These are phyloP conservation scores for Colletotrichum aenigma DNA, from an alignment of 2,329 filamentous ascomycete genomes.

Conservation along the genomic window DNA sequence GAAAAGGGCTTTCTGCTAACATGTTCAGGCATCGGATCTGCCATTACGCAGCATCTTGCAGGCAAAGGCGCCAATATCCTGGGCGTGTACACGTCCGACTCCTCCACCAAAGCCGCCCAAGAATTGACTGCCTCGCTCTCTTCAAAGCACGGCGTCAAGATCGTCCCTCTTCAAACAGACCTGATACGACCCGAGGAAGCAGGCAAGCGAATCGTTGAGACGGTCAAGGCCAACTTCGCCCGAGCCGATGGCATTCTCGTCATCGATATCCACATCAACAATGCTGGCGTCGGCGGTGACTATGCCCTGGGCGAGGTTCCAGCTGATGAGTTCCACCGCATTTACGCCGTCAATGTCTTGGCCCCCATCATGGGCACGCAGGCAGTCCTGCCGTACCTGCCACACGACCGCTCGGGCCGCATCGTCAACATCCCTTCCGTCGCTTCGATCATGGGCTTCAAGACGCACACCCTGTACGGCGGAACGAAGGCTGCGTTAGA, in stretches of 20 bases:
- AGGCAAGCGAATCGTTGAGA: constrained; percentile 61
- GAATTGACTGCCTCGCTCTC: constrained; percentile 38
- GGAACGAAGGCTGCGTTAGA: constrained; percentile 62
- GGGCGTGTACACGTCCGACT: constrained; percentile 68
- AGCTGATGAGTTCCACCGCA: constrained; percentile 67
- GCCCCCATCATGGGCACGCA: constrained; percentile 80
- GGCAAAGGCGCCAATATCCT: constrained; percentile 71
- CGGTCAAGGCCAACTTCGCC: constrained; percentile 62
- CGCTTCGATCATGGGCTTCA: constrained; percentile 50
- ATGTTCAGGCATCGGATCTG: constrained; percentile 68
- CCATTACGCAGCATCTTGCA: constrained; percentile 70
- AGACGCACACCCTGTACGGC: constrained; percentile 58
- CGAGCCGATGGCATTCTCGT: constrained; percentile 55
- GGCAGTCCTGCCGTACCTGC: constrained; percentile 72
- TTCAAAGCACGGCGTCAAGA: constrained; percentile 64
- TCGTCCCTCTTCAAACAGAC: constrained; percentile 71
- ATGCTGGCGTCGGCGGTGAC: constrained; percentile 66
- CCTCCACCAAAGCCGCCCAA: constrained; percentile 28
- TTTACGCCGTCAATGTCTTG: constrained; percentile 81
- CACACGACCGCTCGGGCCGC: constrained; percentile 63
- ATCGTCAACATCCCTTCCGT: constrained; percentile 59
- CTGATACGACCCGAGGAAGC: constrained; percentile 63
- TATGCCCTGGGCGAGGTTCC: constrained; percentile 64
- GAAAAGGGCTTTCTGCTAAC: background rate
- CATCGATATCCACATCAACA: constrained; percentile 86